Evolutionary conservation across 768 basidiomycete species (phyloP).

Genomic region (Trametes cinnabarina): DNA sequence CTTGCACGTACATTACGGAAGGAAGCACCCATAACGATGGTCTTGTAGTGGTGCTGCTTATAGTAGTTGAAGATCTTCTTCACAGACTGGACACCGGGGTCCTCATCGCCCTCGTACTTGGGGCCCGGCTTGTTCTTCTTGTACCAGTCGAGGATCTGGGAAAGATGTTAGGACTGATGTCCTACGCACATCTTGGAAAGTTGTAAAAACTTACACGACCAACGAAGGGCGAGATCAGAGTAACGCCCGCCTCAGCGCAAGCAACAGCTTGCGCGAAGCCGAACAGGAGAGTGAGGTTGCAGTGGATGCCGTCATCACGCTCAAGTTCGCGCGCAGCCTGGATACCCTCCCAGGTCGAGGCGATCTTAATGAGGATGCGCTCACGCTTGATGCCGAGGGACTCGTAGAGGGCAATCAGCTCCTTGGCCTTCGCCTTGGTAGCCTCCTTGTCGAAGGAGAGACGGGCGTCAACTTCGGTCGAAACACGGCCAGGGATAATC

Average conservation of each 20-base stretch:
- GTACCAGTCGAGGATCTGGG: conserved; percentile 97
- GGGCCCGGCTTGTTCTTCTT: conserved; percentile 84
- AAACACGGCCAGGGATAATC: conserved; percentile 98
- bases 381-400: conserved; percentile 93
- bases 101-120: conserved; percentile 85
- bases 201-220: conserved; percentile 91
- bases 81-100: conserved; percentile 95
- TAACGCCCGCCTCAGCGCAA: conserved; percentile 97
- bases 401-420: conserved; percentile 92
- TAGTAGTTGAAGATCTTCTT: conserved; percentile 99
- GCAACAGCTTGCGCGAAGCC: conserved; percentile 99
- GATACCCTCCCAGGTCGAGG: conserved; percentile 99
- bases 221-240: conserved; percentile 98
- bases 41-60: conserved; percentile 97
- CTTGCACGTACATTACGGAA: conserved; percentile 85
- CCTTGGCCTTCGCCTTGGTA: conserved; percentile 87
- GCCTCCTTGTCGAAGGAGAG: conserved; percentile 94
- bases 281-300: conserved; percentile 98
- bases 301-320: conserved; percentile 90
- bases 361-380: conserved; percentile 97
- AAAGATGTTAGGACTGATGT: not conserved
- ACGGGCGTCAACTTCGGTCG: conserved; percentile 97
- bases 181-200: no score
- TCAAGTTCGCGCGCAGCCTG: conserved; percentile 97
- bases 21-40: conserved; percentile 99